phyloP scores from a whole-genome alignment of 106 monocot species.

The Vanilla planifolia region DNA sequence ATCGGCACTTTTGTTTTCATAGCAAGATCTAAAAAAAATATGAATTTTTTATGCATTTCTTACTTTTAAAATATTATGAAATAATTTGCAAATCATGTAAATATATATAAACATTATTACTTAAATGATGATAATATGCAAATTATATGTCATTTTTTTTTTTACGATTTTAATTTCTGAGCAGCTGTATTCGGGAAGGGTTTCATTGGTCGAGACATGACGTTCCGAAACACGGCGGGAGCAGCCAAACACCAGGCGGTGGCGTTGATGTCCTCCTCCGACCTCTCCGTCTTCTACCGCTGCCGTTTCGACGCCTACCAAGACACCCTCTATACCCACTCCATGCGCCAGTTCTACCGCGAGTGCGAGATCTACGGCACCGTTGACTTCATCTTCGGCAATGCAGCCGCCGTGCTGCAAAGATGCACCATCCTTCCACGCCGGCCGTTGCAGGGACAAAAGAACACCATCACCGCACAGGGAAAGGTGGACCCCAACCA shows the following conservation, averaged over 20 bases:
- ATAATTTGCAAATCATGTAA: too few species aligned
- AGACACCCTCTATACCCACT: constrained; percentile 26
- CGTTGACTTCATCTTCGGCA: constrained; percentile 33
- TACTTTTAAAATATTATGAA: too few species aligned
- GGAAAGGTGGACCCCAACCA: constrained; percentile 20
- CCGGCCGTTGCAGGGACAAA: constrained; percentile 4
- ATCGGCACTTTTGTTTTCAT: not conserved
- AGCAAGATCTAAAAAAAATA: not conserved
- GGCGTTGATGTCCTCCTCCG: constrained; percentile 17
- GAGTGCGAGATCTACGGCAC: constrained; percentile 24
- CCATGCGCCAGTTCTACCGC: constrained; percentile 20
- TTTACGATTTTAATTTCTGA: not conserved
- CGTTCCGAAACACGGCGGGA: constrained; percentile 18
- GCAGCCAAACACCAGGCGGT: constrained; percentile 24
- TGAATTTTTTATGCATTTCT: too few species aligned
- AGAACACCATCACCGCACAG: constrained; percentile 20
- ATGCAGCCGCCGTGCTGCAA: constrained; percentile 14
- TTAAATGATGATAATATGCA: not conserved
- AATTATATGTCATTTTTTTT: not conserved
- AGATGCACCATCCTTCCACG: constrained; percentile 4
- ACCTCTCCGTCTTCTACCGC: constrained; percentile 24
- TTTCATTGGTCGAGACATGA: constrained; percentile 20
- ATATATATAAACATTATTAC: not conserved
- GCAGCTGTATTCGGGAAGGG: constrained; percentile 9
- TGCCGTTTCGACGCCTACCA: constrained; percentile 21